These are phyloP conservation scores for Lecanoromycetidae sp. DNA, from an alignment of 2,329 filamentous ascomycete genomes.

Conservation along the genomic window DNA sequence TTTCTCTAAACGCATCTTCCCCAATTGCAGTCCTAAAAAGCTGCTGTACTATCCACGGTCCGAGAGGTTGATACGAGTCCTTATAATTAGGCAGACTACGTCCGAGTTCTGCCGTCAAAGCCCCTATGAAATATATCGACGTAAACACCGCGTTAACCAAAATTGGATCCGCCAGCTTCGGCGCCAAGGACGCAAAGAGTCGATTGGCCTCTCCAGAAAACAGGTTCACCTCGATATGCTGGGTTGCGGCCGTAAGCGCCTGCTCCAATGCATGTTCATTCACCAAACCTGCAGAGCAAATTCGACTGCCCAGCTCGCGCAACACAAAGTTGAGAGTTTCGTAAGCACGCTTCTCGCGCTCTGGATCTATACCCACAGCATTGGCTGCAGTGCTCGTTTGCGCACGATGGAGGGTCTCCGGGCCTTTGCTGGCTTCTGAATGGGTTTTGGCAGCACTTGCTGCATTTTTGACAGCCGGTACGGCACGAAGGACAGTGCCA, in stretches of 20 bases:
- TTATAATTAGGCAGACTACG: conserved; percentile 11
- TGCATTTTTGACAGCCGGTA: conserved; percentile 10
- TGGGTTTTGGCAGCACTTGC: not conserved
- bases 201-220: conserved; percentile 11
- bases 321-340: conserved; percentile 11
- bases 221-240: conserved; percentile 7
- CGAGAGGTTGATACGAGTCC: conserved; percentile 1
- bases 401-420: not conserved
- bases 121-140: conserved; percentile 11
- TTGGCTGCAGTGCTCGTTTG: not conserved
- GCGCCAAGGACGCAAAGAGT: conserved; percentile 8
- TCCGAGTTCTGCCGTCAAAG: conserved; percentile 5
- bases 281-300: conserved; percentile 7
- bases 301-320: conserved; percentile 5
- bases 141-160: conserved; percentile 11
- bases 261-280: conserved; percentile 7
- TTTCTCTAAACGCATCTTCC: conserved; percentile 11
- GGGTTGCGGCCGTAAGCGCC: conserved; percentile 8
- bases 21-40: conserved; percentile 10
- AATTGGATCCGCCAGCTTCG: conserved; percentile 4
- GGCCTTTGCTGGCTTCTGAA: not conserved
- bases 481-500: conserved; percentile 1
- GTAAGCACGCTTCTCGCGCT: conserved; percentile 8
- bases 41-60: conserved; percentile 7
- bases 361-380: not conserved